Conservation (phyloP, 1,139 yeast genomes). For the Spencermartinsiella ligniputridi region DNA sequence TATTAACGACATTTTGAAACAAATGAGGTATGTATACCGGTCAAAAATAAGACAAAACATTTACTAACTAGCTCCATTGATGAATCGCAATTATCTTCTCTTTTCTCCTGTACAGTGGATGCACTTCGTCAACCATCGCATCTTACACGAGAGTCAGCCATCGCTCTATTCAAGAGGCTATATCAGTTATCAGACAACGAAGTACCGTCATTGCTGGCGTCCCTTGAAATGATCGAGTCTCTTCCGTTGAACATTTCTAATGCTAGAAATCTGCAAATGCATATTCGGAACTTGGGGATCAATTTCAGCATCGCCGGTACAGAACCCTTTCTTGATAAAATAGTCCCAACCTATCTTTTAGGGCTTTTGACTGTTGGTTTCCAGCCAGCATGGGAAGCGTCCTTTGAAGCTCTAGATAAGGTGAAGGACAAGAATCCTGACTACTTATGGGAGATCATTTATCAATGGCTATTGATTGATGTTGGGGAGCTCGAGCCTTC, state of each 20-base stretch:
- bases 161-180: conserved; percentile 39
- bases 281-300: conserved; percentile 59
- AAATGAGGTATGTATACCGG: background rate
- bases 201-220: conserved; percentile 32
- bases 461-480: conserved; percentile 34
- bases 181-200: conserved; percentile 30
- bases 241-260: conserved; percentile 65
- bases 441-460: conserved; percentile 55
- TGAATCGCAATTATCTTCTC: conserved; percentile 9
- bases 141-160: conserved; percentile 44
- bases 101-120: conserved; percentile 9
- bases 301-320: conserved; percentile 43
- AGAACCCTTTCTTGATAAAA: conserved; percentile 37
- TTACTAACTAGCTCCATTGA: background rate
- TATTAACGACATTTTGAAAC: background rate
- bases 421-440: conserved; percentile 43
- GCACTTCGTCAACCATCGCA: conserved; percentile 28
- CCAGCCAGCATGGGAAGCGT: conserved; percentile 83
- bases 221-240: conserved; percentile 58
- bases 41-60: background rate
- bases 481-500: background rate
- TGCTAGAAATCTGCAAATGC: conserved; percentile 69
- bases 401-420: conserved; percentile 53
- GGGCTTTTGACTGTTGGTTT: conserved; percentile 74
- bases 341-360: conserved; percentile 56